These are phyloP conservation scores for Pythium insidiosum DNA, from an alignment of 352 stramenopile genomes.

Conservation along the genomic window DNA sequence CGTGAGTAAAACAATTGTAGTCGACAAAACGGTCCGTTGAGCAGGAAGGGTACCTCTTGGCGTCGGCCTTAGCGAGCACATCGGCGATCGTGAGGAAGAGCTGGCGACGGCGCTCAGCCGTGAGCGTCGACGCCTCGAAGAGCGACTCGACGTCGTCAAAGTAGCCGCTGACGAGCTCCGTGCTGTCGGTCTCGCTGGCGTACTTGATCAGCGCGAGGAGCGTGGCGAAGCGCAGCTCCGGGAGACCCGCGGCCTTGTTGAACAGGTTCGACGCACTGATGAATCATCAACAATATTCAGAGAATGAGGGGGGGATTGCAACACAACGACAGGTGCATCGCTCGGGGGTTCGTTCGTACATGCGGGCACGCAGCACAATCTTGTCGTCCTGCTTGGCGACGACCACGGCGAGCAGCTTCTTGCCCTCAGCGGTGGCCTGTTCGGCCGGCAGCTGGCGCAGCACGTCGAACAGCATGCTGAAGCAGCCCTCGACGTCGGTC, in stretches of 20 bases:
- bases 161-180: conserved; percentile 59
- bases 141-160: conserved; percentile 58
- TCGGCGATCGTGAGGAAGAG: conserved; percentile 69
- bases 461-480: conserved; percentile 61
- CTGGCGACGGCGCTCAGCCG: conserved; percentile 34
- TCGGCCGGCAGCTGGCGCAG: conserved; percentile 25
- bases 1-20: too few relatives aligned
- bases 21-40: background rate
- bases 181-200: conserved; percentile 43
- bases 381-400: conserved; percentile 41
- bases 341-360: too few relatives aligned
- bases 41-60: conserved; percentile 1
- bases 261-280: conserved; percentile 53
- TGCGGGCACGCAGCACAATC: conserved; percentile 57
- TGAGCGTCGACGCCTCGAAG: conserved; percentile 33
- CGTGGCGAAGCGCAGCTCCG: conserved; percentile 59
- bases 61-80: conserved; percentile 39
- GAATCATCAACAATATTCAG: background rate
- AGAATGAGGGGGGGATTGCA: background rate
- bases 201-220: conserved; percentile 54
- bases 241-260: conserved; percentile 56
- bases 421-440: conserved; percentile 21
- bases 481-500: conserved; percentile 70
- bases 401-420: conserved; percentile 41
- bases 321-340: too few relatives aligned